Evolutionary conservation across 768 basidiomycete species (phyloP).

Genomic region (Phlebiopsis gigantea): DNA sequence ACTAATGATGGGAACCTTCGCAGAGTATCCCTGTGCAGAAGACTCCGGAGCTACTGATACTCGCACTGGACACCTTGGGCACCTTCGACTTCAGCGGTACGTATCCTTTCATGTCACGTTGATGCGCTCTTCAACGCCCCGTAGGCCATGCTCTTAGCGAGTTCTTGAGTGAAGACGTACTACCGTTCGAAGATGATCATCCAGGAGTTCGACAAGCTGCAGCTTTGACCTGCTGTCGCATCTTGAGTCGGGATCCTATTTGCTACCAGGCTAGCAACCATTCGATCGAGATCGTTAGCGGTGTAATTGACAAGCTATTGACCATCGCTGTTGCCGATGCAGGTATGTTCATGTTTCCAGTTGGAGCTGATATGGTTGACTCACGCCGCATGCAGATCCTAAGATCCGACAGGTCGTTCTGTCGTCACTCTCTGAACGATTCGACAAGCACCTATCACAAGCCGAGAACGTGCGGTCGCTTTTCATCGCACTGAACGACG

Average conservation of each 20-base stretch:
- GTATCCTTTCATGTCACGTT: slow-evolving; percentile 7
- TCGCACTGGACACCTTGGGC: slow-evolving; percentile 84
- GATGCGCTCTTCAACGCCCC: not conserved
- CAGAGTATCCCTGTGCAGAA: slow-evolving; percentile 51
- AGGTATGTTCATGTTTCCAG: slow-evolving; percentile 39
- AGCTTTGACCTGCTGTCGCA: slow-evolving; percentile 84
- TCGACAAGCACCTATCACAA: slow-evolving; percentile 95
- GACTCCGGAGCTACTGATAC: slow-evolving; percentile 61
- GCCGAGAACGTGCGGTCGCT: slow-evolving; percentile 97
- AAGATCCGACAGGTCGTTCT: slow-evolving; percentile 84
- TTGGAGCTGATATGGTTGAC: not conserved
- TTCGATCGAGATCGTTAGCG: slow-evolving; percentile 94
- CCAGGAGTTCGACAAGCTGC: slow-evolving; percentile 84
- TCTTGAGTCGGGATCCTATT: slow-evolving; percentile 93
- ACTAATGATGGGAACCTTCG: not conserved
- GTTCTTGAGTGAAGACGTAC: slow-evolving; percentile 85
- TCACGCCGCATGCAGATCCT: slow-evolving; percentile 44
- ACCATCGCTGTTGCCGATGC: slow-evolving; percentile 96
- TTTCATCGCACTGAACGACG: slow-evolving; percentile 96
- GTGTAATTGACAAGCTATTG: slow-evolving; percentile 94
- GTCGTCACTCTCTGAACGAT: slow-evolving; percentile 81
- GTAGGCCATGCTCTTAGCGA: slow-evolving; percentile 91
- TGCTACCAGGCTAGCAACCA: slow-evolving; percentile 94
- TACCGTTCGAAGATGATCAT: slow-evolving; percentile 93
- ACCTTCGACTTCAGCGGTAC: slow-evolving; percentile 92